Percentiles rank a stretch among this genome's conserved stretches.
phyloP scores from a whole-genome alignment of 1,139 yeast genomes.

The Citeromyces hawaiiensis region DNA sequence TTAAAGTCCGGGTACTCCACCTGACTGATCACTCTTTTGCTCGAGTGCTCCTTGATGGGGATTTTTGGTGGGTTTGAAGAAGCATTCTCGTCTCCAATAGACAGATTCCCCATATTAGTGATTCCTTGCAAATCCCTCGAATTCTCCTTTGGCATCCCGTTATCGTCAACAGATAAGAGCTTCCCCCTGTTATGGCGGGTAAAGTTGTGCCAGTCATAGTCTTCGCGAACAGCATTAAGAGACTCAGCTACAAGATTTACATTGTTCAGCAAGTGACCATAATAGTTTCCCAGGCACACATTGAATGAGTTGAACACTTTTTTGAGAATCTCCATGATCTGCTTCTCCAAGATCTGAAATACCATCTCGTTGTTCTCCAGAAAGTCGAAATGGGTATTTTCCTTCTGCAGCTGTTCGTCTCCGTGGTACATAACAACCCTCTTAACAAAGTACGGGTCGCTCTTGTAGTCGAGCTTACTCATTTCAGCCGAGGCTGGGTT shows the following conservation, averaged over 20 bases:
- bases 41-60: conserved; percentile 12
- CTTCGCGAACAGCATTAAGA: conserved; percentile 20
- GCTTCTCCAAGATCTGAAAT: conserved; percentile 26
- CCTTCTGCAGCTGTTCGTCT: conserved; percentile 26
- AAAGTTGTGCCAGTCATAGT: conserved; percentile 32
- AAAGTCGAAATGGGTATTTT: conserved; percentile 28
- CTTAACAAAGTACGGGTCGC: conserved; percentile 31
- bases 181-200: conserved; percentile 14
- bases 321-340: conserved; percentile 26
- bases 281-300: conserved; percentile 16
- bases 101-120: neutral
- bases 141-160: conserved; percentile 1
- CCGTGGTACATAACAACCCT: conserved; percentile 22
- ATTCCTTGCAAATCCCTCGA: neutral
- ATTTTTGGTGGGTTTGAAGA: conserved; percentile 1
- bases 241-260: conserved; percentile 14
- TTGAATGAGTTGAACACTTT: conserved; percentile 20
- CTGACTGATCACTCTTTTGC: conserved; percentile 21
- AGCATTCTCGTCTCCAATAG: conserved; percentile 1
- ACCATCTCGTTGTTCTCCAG: conserved; percentile 25
- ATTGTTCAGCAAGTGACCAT: conserved; percentile 14
- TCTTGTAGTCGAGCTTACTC: conserved; percentile 21
- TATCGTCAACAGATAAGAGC: conserved; percentile 16
- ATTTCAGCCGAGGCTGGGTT: conserved; percentile 5
- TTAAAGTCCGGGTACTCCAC: conserved; percentile 23